phyloP scores from a whole-genome alignment of 2,329 filamentous ascomycete genomes.

The Mycosphaerelloides madeirae region DNA sequence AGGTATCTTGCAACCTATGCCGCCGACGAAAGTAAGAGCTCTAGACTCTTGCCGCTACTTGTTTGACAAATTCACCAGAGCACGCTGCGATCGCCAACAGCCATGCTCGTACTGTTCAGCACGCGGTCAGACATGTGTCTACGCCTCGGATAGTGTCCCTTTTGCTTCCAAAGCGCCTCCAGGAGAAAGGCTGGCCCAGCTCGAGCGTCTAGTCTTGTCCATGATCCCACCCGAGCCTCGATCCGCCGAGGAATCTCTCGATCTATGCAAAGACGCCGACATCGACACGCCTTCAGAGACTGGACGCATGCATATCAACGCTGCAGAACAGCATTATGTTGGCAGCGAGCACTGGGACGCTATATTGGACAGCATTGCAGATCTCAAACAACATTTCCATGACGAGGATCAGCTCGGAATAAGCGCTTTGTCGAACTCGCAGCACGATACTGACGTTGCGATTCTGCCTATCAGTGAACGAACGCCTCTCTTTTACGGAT shows the following conservation, averaged over 20 bases:
- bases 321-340: conserved; percentile 1
- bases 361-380: conserved; percentile 1
- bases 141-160: not conserved
- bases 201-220: not conserved
- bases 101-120: conserved; percentile 3
- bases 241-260: not conserved
- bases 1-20: conserved; percentile 1
- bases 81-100: conserved; percentile 3
- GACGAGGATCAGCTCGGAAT: not conserved
- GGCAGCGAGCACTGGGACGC: conserved; percentile 5
- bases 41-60: not conserved
- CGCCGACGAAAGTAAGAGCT: not conserved
- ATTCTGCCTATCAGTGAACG: not conserved
- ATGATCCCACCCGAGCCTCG: not conserved
- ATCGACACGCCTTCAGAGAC: not conserved
- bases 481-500: not conserved
- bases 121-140: conserved; percentile 2
- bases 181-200: not conserved
- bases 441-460: not conserved
- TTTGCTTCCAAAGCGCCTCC: not conserved
- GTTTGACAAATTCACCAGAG: not conserved
- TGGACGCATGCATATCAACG: not conserved
- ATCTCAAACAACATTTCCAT: conserved; percentile 4
- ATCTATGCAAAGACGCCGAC: not conserved
- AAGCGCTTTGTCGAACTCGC: not conserved